Conservation (phyloP, 768 basidiomycete genomes). For the Tulasnella sp. region DNA sequence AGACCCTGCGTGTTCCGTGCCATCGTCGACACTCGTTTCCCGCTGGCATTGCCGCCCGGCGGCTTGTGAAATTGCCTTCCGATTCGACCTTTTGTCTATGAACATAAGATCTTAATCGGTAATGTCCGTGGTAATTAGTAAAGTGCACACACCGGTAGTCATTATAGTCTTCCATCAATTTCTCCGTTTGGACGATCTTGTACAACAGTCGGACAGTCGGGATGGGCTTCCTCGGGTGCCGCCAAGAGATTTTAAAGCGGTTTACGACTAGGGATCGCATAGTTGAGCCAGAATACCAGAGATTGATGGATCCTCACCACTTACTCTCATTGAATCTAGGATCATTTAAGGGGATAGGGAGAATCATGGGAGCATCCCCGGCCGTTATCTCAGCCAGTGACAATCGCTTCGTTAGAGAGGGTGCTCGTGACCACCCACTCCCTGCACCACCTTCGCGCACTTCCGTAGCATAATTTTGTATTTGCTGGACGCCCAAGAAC, state of each 20-base stretch:
- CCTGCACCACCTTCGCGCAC: too few relatives aligned
- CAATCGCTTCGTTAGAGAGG: too few relatives aligned
- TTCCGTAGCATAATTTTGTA: too few relatives aligned
- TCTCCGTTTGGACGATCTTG: slow-evolving; percentile 6
- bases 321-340: slow-evolving; percentile 1
- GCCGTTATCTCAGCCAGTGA: too few relatives aligned
- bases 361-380: slow-evolving; percentile 4
- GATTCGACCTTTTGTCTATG: neutral
- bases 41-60: neutral
- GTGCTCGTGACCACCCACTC: too few relatives aligned
- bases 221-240: neutral
- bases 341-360: slow-evolving; percentile 1
- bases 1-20: slow-evolving; percentile 2
- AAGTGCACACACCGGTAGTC: neutral
- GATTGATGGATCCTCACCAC: neutral
- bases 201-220: neutral
- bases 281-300: neutral
- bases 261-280: neutral
- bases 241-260: neutral
- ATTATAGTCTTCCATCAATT: neutral
- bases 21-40: slow-evolving; percentile 9
- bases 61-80: slow-evolving; percentile 6
- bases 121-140: neutral
- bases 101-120: neutral
- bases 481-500: too few relatives aligned